Percentiles rank a stretch among this genome's conserved stretches.
phyloP scores from a whole-genome alignment of 805 yeast species.

The Schwanniomyces sp. region DNA sequence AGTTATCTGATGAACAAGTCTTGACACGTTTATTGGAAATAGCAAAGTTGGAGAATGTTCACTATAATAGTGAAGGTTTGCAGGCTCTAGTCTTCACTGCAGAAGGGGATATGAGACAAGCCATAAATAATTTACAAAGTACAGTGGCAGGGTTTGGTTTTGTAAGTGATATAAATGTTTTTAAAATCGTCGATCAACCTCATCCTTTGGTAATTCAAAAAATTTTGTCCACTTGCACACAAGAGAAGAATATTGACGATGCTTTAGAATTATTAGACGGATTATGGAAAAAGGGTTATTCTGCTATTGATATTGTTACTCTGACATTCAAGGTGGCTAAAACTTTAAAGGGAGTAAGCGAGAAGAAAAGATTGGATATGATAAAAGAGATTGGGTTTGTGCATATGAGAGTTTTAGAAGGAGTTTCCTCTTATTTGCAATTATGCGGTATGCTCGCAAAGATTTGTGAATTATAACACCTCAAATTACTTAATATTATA shows the following conservation, averaged over 20 bases:
- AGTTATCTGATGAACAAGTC: conserved; percentile 82
- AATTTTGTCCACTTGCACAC: conserved; percentile 46
- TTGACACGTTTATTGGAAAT: conserved; percentile 73
- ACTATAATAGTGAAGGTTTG: conserved; percentile 85
- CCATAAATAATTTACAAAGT: conserved; percentile 89
- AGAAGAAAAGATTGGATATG: conserved; percentile 68
- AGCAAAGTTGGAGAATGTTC: conserved; percentile 64
- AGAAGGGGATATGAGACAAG: conserved; percentile 99
- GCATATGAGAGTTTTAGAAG: conserved; percentile 92
- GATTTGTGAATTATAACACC: conserved; percentile 29
- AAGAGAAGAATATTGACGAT: conserved; percentile 51
- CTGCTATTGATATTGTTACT: conserved; percentile 89
- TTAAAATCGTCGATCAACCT: conserved; percentile 93
- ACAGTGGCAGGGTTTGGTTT: conserved; percentile 91
- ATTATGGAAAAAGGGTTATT: conserved; percentile 88
- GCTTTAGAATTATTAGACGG: conserved; percentile 63
- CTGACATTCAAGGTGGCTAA: conserved; percentile 89
- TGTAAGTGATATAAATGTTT: conserved; percentile 90
- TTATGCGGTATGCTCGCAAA: conserved; percentile 79
- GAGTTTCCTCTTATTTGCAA: conserved; percentile 86
- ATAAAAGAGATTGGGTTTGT: conserved; percentile 86
- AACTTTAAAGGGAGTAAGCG: conserved; percentile 65
- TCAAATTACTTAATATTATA: conserved; percentile 19
- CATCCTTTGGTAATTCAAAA: conserved; percentile 84
- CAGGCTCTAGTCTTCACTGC: conserved; percentile 93